Base-by-base conservation (phyloP, 495 filamentous ascomycete genomes). In the Neohortaea acidophila region DNA sequence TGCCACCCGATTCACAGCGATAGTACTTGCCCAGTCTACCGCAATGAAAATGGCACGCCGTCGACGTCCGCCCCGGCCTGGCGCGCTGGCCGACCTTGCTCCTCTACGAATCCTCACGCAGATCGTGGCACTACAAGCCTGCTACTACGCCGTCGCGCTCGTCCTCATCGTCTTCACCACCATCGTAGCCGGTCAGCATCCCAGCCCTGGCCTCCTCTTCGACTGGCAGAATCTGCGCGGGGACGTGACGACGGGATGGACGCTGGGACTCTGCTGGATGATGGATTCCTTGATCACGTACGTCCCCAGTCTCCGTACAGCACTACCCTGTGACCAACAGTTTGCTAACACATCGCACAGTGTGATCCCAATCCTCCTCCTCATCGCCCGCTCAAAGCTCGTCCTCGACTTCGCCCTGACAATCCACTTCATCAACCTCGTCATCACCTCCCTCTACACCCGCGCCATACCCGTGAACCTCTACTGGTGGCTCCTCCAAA, bases 371-470 rank as follows among this genome's bases (percentile, higher is more conserved):
- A 70, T 89, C 24, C 68, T 86, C 22, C 57, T 84, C 35, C 64
- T 94, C 41, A 73, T 94, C 45, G 77, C 77, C 21, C 81, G 86
- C 38, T 84, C 78, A 19, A 94, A 94, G 53, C 74, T 94, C 24
- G 77, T 94, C 22, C 81, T 80, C 43, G 89, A 99, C 56, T 99
- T 99, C 57, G 77, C 83, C 5, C 67, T 94, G 17, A 92, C 89
- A 1, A 69, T 89, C 18, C 84, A 93, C 62, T 72, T 79, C 59
- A 62, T 94, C 21, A 84, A 94, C 48, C 69, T 94, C n/a, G 43
- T 92, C 38, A 57, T 81, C 45, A 79, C 79, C 2, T 73, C 68
- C 7, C 51, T 91, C 2, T 93, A 93, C 52, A 75, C 85, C 13
- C 69, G 68, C 33, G 64, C 71, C 1, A 47, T 96, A 3, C 91